Conservation (phyloP, 176 grass and related monocot genomes). For the Aegilops longissima region DNA sequence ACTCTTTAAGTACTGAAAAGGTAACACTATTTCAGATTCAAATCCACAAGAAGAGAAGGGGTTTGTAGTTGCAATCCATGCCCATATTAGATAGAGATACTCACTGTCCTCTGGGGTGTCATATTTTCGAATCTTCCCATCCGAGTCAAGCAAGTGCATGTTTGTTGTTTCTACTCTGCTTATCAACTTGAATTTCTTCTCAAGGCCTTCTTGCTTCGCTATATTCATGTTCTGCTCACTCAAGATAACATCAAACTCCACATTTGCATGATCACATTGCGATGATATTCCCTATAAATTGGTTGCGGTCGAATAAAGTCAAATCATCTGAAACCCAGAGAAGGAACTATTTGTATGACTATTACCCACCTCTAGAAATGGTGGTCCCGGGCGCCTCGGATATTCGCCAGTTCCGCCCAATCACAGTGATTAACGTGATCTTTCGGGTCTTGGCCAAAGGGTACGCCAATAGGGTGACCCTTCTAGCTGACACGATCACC, state of each 20-base stretch:
- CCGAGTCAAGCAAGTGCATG: conserved; percentile 88
- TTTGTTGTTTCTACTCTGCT: conserved; percentile 74
- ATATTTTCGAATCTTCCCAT: conserved; percentile 77
- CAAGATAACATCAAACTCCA: conserved; percentile 61
- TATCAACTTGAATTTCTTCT: conserved; percentile 88
- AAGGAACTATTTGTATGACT: conserved; percentile 1
- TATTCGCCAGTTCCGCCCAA: too few species aligned
- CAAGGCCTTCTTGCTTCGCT: conserved; percentile 75
- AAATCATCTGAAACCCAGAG: not conserved
- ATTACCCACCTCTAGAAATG: conserved; percentile 63
- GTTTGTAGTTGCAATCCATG: too few species aligned
- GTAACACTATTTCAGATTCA: not conserved
- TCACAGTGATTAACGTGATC: too few species aligned
- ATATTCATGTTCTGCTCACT: conserved; percentile 66
- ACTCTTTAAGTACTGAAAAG: conserved; percentile 69
- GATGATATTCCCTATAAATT: conserved; percentile 40
- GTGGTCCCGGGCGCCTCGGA: too few species aligned
- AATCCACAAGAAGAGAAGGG: too few species aligned
- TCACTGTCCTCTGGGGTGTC: conserved; percentile 75
- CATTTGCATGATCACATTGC: conserved; percentile 55
- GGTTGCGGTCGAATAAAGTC: not conserved
- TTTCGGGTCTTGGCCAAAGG: too few species aligned
- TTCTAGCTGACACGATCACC: too few species aligned
- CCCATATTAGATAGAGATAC: conserved; percentile 8
- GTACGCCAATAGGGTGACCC: too few species aligned